Evolutionary conservation across 305 asterid genomes (phyloP), one percentile per base, ranked within the genome.

Genomic region (Fraxinus ornus): DNA sequence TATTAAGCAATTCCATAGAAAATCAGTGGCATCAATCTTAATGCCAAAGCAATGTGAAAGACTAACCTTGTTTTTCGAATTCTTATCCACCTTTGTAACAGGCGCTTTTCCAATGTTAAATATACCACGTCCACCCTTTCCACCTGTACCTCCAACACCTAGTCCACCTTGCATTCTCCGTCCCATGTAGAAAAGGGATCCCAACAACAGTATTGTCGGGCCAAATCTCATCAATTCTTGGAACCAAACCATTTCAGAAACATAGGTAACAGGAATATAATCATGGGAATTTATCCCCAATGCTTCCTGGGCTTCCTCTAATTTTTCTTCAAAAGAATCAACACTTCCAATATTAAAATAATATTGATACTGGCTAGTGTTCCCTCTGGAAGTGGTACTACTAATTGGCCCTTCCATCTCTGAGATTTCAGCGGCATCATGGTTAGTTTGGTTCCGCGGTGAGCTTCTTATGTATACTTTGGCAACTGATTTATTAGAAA

Each of bases 271-370:
- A 8, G 95, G 98, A 24, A 93, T 86, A 84, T 78, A 89, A 86
- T 95, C 91, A 81, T 93, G 98, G 68, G 92, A 81, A 86, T 95
- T 95, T 77, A 90, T 84, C 78, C 98, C 98, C 88, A 92, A 83
- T 72, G 95, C 91, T 87, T 90, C 92, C 84, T 95, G 98, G 78
- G 98, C 98, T 85, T 93, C 98, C 83, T 93, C 98, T 85, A 95
- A 83, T 89, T 95, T 95, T 75, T 93, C 97, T 83, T 95, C 98
- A 86, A 95, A 95, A 52, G 97, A 87, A 44, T 95, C 96, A 36
- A 92, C 94, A 87, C 98, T 95, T 82, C 97, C 98, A 84, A 95
- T 95, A 81, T 90, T 95, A 75, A 95, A 90, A 87, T 88, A 93
- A 82, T 86, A 95, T 82, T 91, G 90, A 78, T 84, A 92, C 72